Base-by-base conservation (phyloP, 805 yeast species). In the Myxozyma mucilagina region DNA sequence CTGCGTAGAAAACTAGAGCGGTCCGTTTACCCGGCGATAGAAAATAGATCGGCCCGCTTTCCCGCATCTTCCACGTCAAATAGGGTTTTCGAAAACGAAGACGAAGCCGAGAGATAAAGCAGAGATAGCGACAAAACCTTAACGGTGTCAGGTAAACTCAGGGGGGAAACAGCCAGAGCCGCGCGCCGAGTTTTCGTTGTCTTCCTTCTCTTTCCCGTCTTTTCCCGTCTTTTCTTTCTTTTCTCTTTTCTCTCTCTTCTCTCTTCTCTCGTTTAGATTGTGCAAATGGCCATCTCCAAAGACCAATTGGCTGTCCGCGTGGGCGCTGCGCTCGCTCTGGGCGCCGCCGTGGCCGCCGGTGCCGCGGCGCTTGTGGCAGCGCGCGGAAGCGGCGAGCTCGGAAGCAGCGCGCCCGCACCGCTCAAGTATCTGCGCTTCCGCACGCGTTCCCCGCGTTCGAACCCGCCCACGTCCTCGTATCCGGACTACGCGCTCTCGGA, bases 401-500 rank as follows among this genome's bases (percentile, higher is more conserved):
- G 49, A 52, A 16, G 35, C 45, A 14, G 35, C 34, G 31, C 49
- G n/a, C 53, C 53, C 14, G 53, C 43, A 4, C 53, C 59, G 11
- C 20, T 44, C 47, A 52, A 44, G 45, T 54, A 43, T 52, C 44
- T 47, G 57, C 49, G 43, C 47, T 43, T 45, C 66, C 57, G 56
- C 51, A 47, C 36, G 56, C 32, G 53, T n/a, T 50, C 65, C 5
- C 67, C 67, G 13, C 60, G 61, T 32, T 59, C 67, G 10, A 63
- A 56, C 57, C 67, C 67, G 20, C 62, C 64, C 8, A 57, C 65
- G 29, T 38, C 57, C 24, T 53, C 62, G 42, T 63, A 63, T 45
- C 66, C 67, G 29, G 67, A 61, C 55, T 54, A 56, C 50, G 61
- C 67, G 7, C 18, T 48, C 42, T 57, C 65, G 8, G 67, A 63